phyloP scores from a whole-genome alignment of 371 early-diverging fungal species.

The Lichtheimia hyalospora region DNA sequence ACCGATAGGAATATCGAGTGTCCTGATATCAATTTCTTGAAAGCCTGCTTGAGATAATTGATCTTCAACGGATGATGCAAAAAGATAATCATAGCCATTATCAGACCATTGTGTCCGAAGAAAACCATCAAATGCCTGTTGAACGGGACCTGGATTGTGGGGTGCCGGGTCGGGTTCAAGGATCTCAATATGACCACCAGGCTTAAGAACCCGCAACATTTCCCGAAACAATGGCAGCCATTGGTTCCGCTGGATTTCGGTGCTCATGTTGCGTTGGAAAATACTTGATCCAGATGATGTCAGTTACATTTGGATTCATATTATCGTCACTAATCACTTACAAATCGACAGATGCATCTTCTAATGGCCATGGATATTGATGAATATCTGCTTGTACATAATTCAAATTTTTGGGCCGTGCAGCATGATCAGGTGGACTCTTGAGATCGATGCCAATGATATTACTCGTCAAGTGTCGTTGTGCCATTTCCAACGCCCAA shows the following conservation, averaged over 20 bases:
- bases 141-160: conserved; percentile 49
- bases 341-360: conserved; percentile 37
- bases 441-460: conserved; percentile 56
- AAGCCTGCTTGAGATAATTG: conserved; percentile 27
- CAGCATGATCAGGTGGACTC: conserved; percentile 37
- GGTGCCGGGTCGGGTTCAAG: conserved; percentile 37
- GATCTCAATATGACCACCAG: conserved; percentile 43
- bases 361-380: conserved; percentile 35
- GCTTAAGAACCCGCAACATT: conserved; percentile 45
- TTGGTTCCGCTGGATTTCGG: conserved; percentile 27
- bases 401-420: conserved; percentile 31
- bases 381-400: conserved; percentile 32
- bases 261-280: conserved; percentile 42
- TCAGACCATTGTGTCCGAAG: conserved; percentile 30
- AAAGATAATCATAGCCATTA: conserved; percentile 20
- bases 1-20: conserved; percentile 45
- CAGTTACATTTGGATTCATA: background rate
- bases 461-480: conserved; percentile 41
- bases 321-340: conserved; percentile 15
- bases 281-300: conserved; percentile 22
- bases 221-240: conserved; percentile 34
- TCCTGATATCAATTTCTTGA: conserved; percentile 18
- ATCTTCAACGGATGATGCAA: conserved; percentile 18
- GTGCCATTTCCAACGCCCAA: conserved; percentile 66
- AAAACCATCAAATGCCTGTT: conserved; percentile 44